Conservation (phyloP, 352 stramenopile species). For the Pythium pyrilobum region DNA sequence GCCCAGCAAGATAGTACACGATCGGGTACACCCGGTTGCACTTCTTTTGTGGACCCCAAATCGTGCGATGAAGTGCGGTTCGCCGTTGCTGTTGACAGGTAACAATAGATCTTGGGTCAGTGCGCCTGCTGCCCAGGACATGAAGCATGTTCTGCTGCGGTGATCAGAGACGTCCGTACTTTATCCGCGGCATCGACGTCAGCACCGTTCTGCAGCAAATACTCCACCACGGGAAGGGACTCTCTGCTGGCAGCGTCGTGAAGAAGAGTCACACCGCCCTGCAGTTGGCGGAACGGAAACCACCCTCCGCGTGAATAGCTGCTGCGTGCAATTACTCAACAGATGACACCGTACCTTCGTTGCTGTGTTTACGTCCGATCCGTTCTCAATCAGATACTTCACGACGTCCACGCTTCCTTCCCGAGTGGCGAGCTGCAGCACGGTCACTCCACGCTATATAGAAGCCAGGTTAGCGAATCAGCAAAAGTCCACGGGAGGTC, state of each 20-base stretch:
- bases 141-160: too few relatives aligned
- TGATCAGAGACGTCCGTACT: too few relatives aligned
- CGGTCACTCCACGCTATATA: constrained; percentile 6
- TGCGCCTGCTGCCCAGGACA: neutral
- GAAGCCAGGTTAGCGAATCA: neutral
- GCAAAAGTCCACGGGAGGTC: neutral
- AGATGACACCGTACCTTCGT: neutral
- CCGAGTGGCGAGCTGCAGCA: constrained; percentile 5
- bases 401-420: constrained; percentile 10
- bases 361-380: constrained; percentile 1
- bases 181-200: constrained; percentile 1
- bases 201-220: neutral
- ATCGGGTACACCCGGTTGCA: constrained; percentile 5
- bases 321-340: neutral
- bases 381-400: constrained; percentile 11
- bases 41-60: constrained; percentile 5
- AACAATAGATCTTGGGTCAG: neutral
- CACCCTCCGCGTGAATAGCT: neutral
- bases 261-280: constrained; percentile 3
- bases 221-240: constrained; percentile 3
- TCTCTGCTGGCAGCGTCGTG: constrained; percentile 4
- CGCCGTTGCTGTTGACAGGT: constrained; percentile 7
- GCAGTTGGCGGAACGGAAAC: neutral
- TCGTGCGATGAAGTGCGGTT: neutral
- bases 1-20: neutral